phyloP scores from a whole-genome alignment of 2,329 filamentous ascomycete species.

The Paracoccidioides lutzii region DNA sequence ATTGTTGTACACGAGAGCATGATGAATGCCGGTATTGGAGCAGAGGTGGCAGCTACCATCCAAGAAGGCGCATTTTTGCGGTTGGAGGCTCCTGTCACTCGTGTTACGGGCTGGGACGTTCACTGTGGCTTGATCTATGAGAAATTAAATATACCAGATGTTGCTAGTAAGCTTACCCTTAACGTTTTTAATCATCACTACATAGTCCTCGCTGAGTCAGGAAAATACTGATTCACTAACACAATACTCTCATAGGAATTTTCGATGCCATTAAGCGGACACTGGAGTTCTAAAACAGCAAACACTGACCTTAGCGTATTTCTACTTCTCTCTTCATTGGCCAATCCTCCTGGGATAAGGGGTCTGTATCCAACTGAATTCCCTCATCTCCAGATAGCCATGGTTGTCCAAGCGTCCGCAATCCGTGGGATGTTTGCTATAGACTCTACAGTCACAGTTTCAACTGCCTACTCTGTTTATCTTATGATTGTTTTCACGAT shows the following conservation, averaged over 20 bases:
- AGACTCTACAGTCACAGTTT: no score
- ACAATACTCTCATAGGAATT: constrained; percentile 40
- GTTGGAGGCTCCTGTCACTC: constrained; percentile 70
- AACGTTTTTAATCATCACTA: constrained; percentile 3
- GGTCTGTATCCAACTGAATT: no score
- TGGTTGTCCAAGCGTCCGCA: no score
- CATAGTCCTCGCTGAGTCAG: background rate
- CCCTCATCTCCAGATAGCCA: no score
- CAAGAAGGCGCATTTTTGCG: constrained; percentile 77
- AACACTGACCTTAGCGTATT: background rate
- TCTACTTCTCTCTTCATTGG: background rate
- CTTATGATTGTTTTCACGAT: no score
- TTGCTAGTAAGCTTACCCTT: constrained; percentile 55
- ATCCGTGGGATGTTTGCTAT: no score
- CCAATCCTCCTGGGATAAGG: background rate
- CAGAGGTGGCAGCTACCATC: constrained; percentile 77
- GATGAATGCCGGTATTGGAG: constrained; percentile 78
- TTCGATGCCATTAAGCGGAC: constrained; percentile 58
- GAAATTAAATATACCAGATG: constrained; percentile 69
- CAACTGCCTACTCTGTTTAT: no score
- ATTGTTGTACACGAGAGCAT: constrained; percentile 88
- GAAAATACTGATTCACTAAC: constrained; percentile 5
- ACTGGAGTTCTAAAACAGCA: constrained; percentile 44
- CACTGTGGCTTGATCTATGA: constrained; percentile 72
- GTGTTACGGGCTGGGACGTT: constrained; percentile 82